phyloP scores from a whole-genome alignment of 1,284 basidiomycete species.

The Ganoderma resinaceum region DNA sequence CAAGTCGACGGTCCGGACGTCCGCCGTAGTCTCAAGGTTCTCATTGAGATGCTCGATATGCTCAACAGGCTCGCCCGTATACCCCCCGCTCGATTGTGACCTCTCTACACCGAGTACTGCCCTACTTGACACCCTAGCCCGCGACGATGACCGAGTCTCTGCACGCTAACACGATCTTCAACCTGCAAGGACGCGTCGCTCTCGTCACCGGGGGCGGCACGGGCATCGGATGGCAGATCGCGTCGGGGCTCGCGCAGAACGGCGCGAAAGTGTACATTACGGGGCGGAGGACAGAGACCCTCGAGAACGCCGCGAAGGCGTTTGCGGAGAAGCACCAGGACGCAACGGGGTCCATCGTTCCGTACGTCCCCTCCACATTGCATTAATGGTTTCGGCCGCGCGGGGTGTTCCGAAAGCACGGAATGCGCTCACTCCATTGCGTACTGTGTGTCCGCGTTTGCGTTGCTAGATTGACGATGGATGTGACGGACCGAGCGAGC shows the following conservation, averaged over 20 bases:
- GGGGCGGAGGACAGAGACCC: slow-evolving; percentile 67
- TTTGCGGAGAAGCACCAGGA: slow-evolving; percentile 52
- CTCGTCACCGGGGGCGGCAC: slow-evolving; percentile 84
- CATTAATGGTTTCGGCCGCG: neutral
- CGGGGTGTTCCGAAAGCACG: neutral
- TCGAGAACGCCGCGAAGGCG: slow-evolving; percentile 58
- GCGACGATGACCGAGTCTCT: slow-evolving; percentile 26
- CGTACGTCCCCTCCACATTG: slow-evolving; percentile 53
- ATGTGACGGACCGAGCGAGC: slow-evolving; percentile 73
- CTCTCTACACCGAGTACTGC: neutral
- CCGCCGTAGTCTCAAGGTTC: neutral
- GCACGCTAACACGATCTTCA: slow-evolving; percentile 53
- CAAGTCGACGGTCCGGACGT: neutral
- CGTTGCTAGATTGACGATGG: slow-evolving; percentile 66
- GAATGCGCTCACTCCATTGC: neutral
- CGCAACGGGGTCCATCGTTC: slow-evolving; percentile 54
- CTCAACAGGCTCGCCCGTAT: neutral
- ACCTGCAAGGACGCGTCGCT: slow-evolving; percentile 68
- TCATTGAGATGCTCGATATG: neutral
- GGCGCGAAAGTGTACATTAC: slow-evolving; percentile 87
- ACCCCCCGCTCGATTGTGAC: neutral
- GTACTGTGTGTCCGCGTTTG: neutral
- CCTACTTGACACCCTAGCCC: neutral
- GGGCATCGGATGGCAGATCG: slow-evolving; percentile 81
- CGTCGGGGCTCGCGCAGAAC: slow-evolving; percentile 75